Conservation (phyloP, 768 basidiomycete species). For the Suillus discolor region DNA sequence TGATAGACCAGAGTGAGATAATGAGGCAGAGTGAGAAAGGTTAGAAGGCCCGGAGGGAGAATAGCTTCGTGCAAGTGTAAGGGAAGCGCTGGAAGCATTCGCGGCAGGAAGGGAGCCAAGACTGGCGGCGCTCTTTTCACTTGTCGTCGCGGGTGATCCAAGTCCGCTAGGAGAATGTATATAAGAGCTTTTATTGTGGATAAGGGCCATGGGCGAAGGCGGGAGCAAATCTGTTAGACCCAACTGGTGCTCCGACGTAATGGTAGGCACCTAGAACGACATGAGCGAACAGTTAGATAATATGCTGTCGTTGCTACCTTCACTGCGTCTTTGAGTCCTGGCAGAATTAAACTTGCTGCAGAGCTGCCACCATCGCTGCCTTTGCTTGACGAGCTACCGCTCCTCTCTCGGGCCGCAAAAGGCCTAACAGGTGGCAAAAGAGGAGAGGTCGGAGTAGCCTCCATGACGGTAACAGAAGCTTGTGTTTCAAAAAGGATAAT, state of each 20-base stretch:
- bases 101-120: conserved; percentile 32
- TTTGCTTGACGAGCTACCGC: conserved; percentile 48
- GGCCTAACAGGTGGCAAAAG: conserved; percentile 48
- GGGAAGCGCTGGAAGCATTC: conserved; percentile 41
- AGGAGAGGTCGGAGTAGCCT: conserved; percentile 41
- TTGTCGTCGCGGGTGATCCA: conserved; percentile 27
- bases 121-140: conserved; percentile 23
- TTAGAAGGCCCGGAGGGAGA: conserved; percentile 32
- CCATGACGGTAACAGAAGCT: conserved; percentile 58
- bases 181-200: conserved; percentile 39
- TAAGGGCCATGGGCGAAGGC: conserved; percentile 63
- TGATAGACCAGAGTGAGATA: conserved; percentile 38
- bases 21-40: conserved; percentile 32
- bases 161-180: conserved; percentile 42
- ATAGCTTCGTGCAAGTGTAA: conserved; percentile 38
- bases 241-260: conserved; percentile 70
- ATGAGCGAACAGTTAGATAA: neutral
- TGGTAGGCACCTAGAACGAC: conserved; percentile 55
- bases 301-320: conserved; percentile 49
- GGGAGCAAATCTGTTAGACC: conserved; percentile 72
- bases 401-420: conserved; percentile 49
- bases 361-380: conserved; percentile 35
- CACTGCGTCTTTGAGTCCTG: conserved; percentile 71
- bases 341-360: conserved; percentile 40
- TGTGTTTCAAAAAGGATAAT: conserved; percentile 45